Base-by-base conservation (phyloP, 2,329 filamentous ascomycete genomes). In the Amauroascus niger region DNA sequence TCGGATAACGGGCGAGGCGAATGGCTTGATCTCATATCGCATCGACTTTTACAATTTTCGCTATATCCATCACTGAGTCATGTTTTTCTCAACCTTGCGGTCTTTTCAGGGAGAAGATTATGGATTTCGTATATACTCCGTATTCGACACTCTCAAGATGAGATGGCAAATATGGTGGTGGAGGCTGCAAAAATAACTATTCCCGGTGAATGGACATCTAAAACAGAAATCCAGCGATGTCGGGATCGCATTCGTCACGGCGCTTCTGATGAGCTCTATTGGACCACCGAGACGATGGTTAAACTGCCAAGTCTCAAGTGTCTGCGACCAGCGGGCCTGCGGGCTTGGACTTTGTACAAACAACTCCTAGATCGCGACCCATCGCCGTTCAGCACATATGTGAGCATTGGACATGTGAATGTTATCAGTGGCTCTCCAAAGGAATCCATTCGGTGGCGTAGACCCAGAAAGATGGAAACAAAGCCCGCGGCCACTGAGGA, bases 371-470 rank as follows among this genome's bases (percentile, higher is more conserved):
- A 74, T 3, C 77, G 79, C 46, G 91, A 95, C 56, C 87, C 88
- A 0, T 87, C 88, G 0, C 86, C 88, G 0, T 95, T 95, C 69
- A 86, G 87, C 24, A 88, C 88, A 0, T 95, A 87, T 65, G 73
- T 94, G 53, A 82, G 80, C 9, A 76, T 96, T 13, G 80, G 81
- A 2, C 69, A 72, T 22, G 79, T 80, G 1, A 90, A 87, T 1
- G 76, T 96, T 32, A 75, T 95, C 45, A 87, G 86, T 68, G 86
- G 84, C 63, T 94, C 87, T 4, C 91, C 91, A 0, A 91, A 97
- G 70, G 86, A 89, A 2, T 97, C 95, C 65, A 78, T 97, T 11
- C 80, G 79, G 50, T 86, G 81, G 81, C 74, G 76, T 65, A 66
- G 41, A 30, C 6, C n/a, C n/a, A 28, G 22, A 24, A 45, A 13